Conservation (phyloP, 345 rosid genomes). For the Linum tenue region DNA sequence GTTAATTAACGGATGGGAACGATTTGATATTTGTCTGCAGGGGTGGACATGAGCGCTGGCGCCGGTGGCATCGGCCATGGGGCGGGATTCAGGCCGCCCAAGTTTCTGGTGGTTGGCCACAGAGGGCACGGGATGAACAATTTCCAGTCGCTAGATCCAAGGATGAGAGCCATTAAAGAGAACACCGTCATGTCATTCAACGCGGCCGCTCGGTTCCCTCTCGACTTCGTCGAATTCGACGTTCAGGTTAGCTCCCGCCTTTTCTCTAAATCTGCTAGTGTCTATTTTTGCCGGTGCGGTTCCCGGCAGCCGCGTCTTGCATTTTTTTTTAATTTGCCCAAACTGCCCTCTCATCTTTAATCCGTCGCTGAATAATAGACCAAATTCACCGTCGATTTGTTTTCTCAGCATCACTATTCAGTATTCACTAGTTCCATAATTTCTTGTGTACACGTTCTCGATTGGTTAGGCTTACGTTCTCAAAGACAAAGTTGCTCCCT, state of each 20-base stretch:
- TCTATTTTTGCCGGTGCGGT: neutral
- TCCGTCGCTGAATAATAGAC: neutral
- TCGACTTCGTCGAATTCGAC: constrained; percentile 91
- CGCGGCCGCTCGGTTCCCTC: constrained; percentile 54
- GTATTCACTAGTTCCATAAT: no score
- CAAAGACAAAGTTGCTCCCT: neutral
- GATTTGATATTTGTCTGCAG: constrained; percentile 17
- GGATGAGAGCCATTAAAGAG: constrained; percentile 63
- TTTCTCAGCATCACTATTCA: neutral
- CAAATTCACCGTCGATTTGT: neutral
- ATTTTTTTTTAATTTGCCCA: neutral
- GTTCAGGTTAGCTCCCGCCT: constrained; percentile 57
- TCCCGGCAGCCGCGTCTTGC: neutral
- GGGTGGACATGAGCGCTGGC: constrained; percentile 23
- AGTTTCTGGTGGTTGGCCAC: constrained; percentile 75
- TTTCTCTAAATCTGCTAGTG: neutral
- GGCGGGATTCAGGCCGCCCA: constrained; percentile 33
- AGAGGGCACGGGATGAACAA: constrained; percentile 90
- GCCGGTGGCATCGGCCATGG: neutral
- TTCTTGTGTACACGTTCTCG: neutral
- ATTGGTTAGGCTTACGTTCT: neutral
- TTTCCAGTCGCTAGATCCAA: constrained; percentile 47
- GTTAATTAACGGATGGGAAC: neutral
- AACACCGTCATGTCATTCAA: constrained; percentile 76
- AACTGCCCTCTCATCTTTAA: no score